Evolutionary conservation across 2,329 filamentous ascomycete genomes (phyloP).

Genomic region (Chaetothyriales sp.): DNA sequence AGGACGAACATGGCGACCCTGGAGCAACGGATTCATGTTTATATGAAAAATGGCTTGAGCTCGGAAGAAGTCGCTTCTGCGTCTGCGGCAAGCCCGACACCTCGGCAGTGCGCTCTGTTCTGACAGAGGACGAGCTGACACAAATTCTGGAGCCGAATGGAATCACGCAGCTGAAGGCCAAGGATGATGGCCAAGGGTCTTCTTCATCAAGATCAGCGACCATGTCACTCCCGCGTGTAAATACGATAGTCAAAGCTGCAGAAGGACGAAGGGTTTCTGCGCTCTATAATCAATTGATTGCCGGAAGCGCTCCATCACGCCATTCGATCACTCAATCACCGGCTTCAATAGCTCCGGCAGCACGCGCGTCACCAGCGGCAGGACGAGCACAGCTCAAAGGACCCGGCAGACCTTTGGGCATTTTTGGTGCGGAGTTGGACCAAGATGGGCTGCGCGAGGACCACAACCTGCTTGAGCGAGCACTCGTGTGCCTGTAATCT

Average conservation of each 20-base stretch:
- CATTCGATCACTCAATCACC: background rate
- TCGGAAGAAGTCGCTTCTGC: background rate
- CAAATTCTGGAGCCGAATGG: slow-evolving; percentile 9
- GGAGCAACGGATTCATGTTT: background rate
- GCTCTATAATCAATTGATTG: background rate
- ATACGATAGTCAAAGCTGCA: slow-evolving; percentile 9
- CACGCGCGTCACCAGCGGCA: background rate
- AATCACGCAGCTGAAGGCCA: background rate
- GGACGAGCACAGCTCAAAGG: background rate
- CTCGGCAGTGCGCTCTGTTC: background rate
- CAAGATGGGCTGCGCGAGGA: background rate
- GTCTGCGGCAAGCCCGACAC: background rate
- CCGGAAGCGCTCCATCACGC: background rate
- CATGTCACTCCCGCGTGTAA: slow-evolving; percentile 6
- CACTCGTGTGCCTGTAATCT: background rate
- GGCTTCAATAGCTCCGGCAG: background rate
- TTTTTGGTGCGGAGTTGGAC: background rate
- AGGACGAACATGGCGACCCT: slow-evolving; percentile 1
- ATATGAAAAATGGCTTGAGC: background rate
- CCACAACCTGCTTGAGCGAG: background rate
- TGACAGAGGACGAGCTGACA: slow-evolving; percentile 6
- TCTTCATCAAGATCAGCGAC: background rate
- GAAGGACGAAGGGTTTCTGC: slow-evolving; percentile 8
- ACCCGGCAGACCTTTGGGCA: background rate
- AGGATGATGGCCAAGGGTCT: background rate